Evolutionary conservation across 306 rosid species (phyloP).

Genomic region (Prunus mume): DNA sequence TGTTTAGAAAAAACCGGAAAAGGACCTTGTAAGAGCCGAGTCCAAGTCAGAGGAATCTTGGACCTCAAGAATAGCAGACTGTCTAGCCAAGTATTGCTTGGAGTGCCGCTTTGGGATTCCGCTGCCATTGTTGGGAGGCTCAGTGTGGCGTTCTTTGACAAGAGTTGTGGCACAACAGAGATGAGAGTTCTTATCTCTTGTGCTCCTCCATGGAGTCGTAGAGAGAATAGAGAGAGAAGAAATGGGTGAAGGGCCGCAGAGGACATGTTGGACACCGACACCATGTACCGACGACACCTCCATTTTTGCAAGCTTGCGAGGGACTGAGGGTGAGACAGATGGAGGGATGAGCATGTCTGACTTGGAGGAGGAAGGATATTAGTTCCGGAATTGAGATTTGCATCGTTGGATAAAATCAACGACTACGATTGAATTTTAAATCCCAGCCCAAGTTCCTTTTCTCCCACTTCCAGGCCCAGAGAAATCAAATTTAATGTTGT

Average conservation of each 20-base stretch:
- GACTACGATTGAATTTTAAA: too few species aligned
- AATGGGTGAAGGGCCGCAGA: conserved; percentile 23
- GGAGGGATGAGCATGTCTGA: neutral
- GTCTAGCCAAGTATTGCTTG: conserved; percentile 37
- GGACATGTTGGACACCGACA: conserved; percentile 16
- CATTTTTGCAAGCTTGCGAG: conserved; percentile 19
- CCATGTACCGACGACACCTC: conserved; percentile 40
- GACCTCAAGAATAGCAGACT: conserved; percentile 55
- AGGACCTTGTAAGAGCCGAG: conserved; percentile 63
- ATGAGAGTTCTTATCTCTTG: conserved; percentile 20
- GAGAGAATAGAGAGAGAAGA: conserved; percentile 8
- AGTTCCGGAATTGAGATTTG: too few species aligned
- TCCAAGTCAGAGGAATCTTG: conserved; percentile 47
- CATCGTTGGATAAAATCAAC: too few species aligned
- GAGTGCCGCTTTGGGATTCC: conserved; percentile 32
- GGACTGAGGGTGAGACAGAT: neutral
- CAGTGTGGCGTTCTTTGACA: conserved; percentile 8
- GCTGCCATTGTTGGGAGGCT: conserved; percentile 1
- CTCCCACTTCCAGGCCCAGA: too few species aligned
- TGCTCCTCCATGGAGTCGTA: conserved; percentile 9
- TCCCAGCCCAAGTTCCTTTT: too few species aligned
- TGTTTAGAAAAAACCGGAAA: neutral
- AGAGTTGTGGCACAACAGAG: conserved; percentile 15
- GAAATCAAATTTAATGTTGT: too few species aligned
- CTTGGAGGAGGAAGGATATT: too few species aligned